Evolutionary conservation across 495 filamentous ascomycete genomes (phyloP).

Genomic region (Aspergillus asperescens): DNA sequence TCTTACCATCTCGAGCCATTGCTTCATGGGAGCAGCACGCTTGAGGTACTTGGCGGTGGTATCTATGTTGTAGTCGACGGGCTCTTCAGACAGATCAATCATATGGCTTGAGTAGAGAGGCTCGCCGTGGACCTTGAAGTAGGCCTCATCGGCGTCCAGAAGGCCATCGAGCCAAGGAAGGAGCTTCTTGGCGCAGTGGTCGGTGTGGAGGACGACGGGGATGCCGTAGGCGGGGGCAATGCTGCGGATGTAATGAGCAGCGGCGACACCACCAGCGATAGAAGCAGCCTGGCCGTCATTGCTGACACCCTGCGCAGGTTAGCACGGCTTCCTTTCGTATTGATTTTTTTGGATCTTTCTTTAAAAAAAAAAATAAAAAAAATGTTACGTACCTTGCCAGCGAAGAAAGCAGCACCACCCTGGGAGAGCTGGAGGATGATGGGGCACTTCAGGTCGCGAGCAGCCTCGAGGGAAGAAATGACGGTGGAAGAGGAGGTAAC

Average conservation of each 20-base stretch:
- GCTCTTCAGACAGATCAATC: slow-evolving; percentile 93
- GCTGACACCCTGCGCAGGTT: slow-evolving; percentile 57
- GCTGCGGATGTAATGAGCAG: slow-evolving; percentile 87
- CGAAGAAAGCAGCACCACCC: slow-evolving; percentile 92
- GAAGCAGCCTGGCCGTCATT: slow-evolving; percentile 84
- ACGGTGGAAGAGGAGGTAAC: slow-evolving; percentile 90
- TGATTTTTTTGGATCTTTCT: not conserved
- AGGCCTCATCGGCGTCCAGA: slow-evolving; percentile 82
- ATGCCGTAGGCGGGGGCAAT: slow-evolving; percentile 84
- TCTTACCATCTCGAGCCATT: slow-evolving; percentile 96
- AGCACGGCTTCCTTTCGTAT: not conserved
- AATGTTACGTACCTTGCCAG: slow-evolving; percentile 73
- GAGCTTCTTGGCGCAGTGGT: slow-evolving; percentile 92
- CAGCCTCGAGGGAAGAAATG: slow-evolving; percentile 85
- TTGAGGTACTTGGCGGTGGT: slow-evolving; percentile 88
- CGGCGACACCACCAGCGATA: slow-evolving; percentile 80
- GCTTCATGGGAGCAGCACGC: slow-evolving; percentile 89
- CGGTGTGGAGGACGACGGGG: slow-evolving; percentile 87
- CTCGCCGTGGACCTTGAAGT: slow-evolving; percentile 87
- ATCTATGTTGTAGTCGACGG: slow-evolving; percentile 79
- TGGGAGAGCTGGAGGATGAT: slow-evolving; percentile 90
- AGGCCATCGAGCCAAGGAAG: slow-evolving; percentile 96
- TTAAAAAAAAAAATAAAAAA: too few species aligned
- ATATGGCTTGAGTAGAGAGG: slow-evolving; percentile 95
- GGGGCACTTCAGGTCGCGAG: slow-evolving; percentile 78